Evolutionary conservation across 1,139 yeast genomes (phyloP).

Genomic region (Magnusiomyces suaveolens): DNA sequence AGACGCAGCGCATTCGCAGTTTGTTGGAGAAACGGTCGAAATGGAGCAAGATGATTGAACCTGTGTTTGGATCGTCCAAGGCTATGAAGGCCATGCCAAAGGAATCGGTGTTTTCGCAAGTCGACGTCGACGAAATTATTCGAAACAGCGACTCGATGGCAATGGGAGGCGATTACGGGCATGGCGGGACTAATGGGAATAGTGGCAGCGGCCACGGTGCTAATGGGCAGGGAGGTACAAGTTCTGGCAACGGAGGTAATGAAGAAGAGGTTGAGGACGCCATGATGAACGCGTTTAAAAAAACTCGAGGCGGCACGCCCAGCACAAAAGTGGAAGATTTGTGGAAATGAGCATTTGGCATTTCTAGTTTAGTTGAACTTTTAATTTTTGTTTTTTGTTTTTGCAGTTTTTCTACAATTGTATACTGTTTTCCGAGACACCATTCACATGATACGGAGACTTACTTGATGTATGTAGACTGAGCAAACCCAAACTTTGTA

Average conservation of each 20-base stretch:
- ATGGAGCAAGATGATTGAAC: conserved; percentile 88
- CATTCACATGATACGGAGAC: no score
- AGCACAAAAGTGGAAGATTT: not conserved
- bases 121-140: conserved; percentile 34
- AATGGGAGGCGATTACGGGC: not conserved
- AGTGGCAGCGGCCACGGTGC: not conserved
- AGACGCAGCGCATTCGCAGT: conserved; percentile 64
- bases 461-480: no score
- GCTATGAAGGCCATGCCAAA: conserved; percentile 69
- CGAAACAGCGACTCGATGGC: not conserved
- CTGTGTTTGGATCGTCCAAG: conserved; percentile 55
- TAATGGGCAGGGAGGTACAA: no score
- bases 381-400: not conserved
- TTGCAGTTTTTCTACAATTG: not conserved
- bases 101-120: conserved; percentile 44
- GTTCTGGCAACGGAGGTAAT: no score
- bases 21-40: conserved; percentile 74
- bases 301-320: not conserved
- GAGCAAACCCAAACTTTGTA: no score
- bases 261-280: not conserved
- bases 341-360: not conserved
- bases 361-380: no score
- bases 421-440: no score
- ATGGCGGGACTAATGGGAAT: not conserved
- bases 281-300: not conserved